Evolutionary conservation across 2,329 filamentous ascomycete species (phyloP).

Genomic region (Curvularia sp.): DNA sequence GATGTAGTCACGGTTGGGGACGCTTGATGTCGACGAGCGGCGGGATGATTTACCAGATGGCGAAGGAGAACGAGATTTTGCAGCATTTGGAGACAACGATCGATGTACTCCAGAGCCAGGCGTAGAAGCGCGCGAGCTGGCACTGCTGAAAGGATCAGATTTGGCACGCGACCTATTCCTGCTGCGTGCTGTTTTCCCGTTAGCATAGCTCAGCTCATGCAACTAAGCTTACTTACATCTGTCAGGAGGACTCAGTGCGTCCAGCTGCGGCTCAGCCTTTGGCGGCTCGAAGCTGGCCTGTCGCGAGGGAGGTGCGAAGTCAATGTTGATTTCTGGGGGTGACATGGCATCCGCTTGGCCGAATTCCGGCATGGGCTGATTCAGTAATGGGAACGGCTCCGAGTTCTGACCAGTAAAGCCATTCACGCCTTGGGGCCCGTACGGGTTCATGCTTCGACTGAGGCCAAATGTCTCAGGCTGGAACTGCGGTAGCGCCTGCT

Average conservation of each 20-base stretch:
- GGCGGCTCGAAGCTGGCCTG: slow-evolving; percentile 70
- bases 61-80: slow-evolving; percentile 56
- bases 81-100: slow-evolving; percentile 54
- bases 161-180: slow-evolving; percentile 64
- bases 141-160: slow-evolving; percentile 65
- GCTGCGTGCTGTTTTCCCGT: slow-evolving; percentile 56
- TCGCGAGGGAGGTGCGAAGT: slow-evolving; percentile 79
- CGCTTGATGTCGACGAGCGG: slow-evolving; percentile 59
- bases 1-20: slow-evolving; percentile 75
- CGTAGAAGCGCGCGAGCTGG: slow-evolving; percentile 54
- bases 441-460: slow-evolving; percentile 56
- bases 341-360: slow-evolving; percentile 77
- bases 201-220: slow-evolving; percentile 21
- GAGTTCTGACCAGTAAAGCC: slow-evolving; percentile 59
- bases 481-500: slow-evolving; percentile 61
- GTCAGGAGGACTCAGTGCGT: slow-evolving; percentile 84
- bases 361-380: slow-evolving; percentile 64
- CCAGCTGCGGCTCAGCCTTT: slow-evolving; percentile 68
- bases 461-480: slow-evolving; percentile 57
- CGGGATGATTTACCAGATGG: slow-evolving; percentile 57
- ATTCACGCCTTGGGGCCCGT: slow-evolving; percentile 56
- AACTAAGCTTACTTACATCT: slow-evolving; percentile 56
- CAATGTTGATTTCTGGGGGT: slow-evolving; percentile 93
- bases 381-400: slow-evolving; percentile 58
- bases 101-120: slow-evolving; percentile 48